Conservation (phyloP, 31 red algal species). For the Asparagopsis taxiformis region DNA sequence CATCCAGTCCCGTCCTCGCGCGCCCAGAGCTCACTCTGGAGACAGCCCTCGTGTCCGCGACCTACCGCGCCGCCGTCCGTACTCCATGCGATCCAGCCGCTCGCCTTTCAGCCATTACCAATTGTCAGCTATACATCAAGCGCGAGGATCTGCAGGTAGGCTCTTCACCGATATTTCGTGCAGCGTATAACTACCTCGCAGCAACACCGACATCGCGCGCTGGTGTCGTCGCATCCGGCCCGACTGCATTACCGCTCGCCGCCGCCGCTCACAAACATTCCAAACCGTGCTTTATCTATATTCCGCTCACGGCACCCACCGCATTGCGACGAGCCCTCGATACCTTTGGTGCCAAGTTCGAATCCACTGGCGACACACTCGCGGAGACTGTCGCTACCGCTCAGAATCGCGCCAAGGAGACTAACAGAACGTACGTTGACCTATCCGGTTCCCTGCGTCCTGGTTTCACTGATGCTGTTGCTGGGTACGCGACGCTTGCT, state of each 20-base stretch:
- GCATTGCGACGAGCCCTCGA: conserved; percentile 9
- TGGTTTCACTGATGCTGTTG: conserved; percentile 21
- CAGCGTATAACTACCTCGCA: conserved; percentile 35
- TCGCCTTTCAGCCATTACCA: conserved; percentile 8
- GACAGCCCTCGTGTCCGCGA: conserved; percentile 22
- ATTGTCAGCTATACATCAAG: conserved; percentile 24
- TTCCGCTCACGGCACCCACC: conserved; percentile 2
- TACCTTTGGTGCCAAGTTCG: conserved; percentile 20
- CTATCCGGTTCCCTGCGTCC: conserved; percentile 9
- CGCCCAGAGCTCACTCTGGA: conserved; percentile 20
- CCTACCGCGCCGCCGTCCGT: conserved; percentile 29
- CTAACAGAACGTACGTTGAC: conserved; percentile 27
- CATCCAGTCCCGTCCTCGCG: conserved; percentile 12
- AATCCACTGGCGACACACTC: neutral
- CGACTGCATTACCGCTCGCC: conserved; percentile 16
- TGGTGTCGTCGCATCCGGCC: conserved; percentile 16
- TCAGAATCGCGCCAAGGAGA: neutral
- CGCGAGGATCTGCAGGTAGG: conserved; percentile 34
- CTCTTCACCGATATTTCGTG: conserved; percentile 29
- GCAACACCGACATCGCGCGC: conserved; percentile 15
- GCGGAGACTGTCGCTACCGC: neutral
- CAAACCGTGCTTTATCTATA: conserved; percentile 20
- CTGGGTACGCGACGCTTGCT: conserved; percentile 32
- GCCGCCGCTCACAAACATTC: conserved; percentile 31
- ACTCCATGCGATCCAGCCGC: conserved; percentile 26